These are phyloP conservation scores for Barbarea vulgaris DNA, from an alignment of 345 rosid genomes.

Conservation along the genomic window DNA sequence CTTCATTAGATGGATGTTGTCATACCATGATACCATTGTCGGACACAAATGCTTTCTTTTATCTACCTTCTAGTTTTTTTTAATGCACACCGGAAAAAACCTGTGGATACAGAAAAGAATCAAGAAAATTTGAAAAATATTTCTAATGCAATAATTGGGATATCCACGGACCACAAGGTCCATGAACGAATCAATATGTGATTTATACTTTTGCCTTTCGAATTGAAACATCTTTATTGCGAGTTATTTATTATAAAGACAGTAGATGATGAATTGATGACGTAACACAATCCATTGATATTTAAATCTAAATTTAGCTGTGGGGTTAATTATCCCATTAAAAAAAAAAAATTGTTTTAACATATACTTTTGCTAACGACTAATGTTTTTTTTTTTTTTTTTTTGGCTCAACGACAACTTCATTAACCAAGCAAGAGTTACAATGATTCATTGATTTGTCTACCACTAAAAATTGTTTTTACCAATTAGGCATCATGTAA, in stretches of 20 bases:
- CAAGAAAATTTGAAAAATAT: neutral
- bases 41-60: neutral
- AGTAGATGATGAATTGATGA: constrained; percentile 27
- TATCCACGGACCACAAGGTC: constrained; percentile 19
- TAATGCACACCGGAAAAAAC: no score
- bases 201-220: constrained; percentile 19
- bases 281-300: constrained; percentile 17
- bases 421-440: no score
- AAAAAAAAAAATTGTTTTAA: neutral
- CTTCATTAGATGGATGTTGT: neutral
- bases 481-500: neutral
- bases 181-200: constrained; percentile 19
- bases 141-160: constrained; percentile 20
- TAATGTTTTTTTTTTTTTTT: neutral
- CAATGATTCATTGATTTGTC: no score
- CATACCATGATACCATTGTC: neutral
- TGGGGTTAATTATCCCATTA: neutral
- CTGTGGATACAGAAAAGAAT: neutral
- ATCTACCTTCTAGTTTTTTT: no score
- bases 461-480: no score
- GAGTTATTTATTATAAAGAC: neutral
- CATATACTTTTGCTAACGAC: neutral
- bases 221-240: constrained; percentile 10
- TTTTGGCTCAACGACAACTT: no score
- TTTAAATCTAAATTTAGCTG: neutral